These are phyloP conservation scores for Stephania yunnanensis DNA, from an alignment of 164 flowering plant genomes.

Conservation along the genomic window DNA sequence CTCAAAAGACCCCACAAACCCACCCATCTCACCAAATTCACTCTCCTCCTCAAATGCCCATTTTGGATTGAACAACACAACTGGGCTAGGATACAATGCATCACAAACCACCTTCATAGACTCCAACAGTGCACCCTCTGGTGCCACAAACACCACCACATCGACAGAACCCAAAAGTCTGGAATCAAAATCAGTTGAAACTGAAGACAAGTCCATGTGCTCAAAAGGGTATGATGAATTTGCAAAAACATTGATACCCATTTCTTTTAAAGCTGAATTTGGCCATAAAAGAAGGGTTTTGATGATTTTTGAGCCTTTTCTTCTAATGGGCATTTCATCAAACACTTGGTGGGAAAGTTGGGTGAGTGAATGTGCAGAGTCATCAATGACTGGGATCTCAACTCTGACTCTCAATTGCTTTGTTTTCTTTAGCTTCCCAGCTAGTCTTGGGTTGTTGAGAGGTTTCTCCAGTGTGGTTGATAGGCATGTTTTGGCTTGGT, in stretches of 20 bases:
- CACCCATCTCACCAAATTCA: constrained; percentile 40
- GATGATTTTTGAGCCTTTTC: constrained; percentile 37
- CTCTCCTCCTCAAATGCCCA: constrained; percentile 73
- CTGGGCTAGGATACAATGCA: constrained; percentile 52
- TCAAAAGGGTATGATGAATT: constrained; percentile 23
- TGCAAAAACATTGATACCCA: constrained; percentile 31
- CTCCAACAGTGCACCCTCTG: constrained; percentile 42
- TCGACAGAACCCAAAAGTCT: constrained; percentile 42
- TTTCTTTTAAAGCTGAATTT: constrained; percentile 23
- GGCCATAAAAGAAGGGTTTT: constrained; percentile 61
- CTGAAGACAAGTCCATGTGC: constrained; percentile 35
- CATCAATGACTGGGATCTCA: constrained; percentile 76
- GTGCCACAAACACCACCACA: constrained; percentile 57
- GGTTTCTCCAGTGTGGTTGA: constrained; percentile 60
- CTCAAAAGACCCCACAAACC: constrained; percentile 68
- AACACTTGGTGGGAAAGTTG: constrained; percentile 55
- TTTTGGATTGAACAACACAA: constrained; percentile 68
- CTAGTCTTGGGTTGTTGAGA: constrained; percentile 63
- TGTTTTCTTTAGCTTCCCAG: constrained; percentile 61
- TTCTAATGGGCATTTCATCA: constrained; percentile 41
- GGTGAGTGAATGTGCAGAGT: constrained; percentile 50
- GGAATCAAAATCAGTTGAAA: constrained; percentile 20
- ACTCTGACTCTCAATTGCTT: constrained; percentile 66
- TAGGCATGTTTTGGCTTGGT: constrained; percentile 74
- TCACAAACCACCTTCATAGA: constrained; percentile 34